Evolutionary conservation across 2,329 filamentous ascomycete genomes (phyloP).

Genomic region (Fusarium phyllophilum): DNA sequence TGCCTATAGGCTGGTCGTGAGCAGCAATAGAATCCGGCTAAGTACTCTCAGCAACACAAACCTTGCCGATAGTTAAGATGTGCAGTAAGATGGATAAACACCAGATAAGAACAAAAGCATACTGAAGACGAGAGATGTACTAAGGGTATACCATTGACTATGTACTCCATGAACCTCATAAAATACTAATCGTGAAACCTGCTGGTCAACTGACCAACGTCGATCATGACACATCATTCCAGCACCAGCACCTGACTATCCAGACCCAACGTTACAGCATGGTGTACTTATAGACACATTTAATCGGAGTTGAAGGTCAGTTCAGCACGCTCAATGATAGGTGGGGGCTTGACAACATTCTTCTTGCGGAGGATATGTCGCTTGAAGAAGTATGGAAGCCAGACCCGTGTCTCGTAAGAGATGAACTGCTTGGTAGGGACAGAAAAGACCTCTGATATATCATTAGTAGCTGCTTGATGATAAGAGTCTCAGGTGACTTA

Average conservation of each 20-base stretch:
- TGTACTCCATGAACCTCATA: not conserved
- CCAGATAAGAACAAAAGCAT: rapidly evolving
- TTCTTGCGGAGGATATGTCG: constrained; percentile 49
- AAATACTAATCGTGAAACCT: not conserved
- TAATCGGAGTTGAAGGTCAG: constrained; percentile 5
- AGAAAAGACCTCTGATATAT: constrained; percentile 39
- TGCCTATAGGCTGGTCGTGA: not conserved
- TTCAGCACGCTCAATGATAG: constrained; percentile 43
- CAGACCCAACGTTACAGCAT: rapidly evolving
- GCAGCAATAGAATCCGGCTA: rapidly evolving
- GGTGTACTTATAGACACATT: rapidly evolving
- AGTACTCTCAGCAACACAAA: too few species aligned
- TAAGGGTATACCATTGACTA: not conserved
- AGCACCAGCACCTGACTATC: not conserved
- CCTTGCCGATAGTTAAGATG: rapidly evolving
- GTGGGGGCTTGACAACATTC: constrained; percentile 44
- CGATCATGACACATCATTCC: not conserved
- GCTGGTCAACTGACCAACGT: rapidly evolving
- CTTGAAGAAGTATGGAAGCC: constrained; percentile 53
- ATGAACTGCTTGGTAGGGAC: constrained; percentile 48
- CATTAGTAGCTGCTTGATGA: not conserved
- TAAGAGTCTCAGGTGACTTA: rapidly evolving
- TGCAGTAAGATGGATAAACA: rapidly evolving
- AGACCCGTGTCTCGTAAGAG: constrained; percentile 46
- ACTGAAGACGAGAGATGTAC: not conserved